Evolutionary conservation across 202 grass and related monocot species (phyloP), one percentile per base, ranked within the genome.

Genomic region (Setaria viridis): DNA sequence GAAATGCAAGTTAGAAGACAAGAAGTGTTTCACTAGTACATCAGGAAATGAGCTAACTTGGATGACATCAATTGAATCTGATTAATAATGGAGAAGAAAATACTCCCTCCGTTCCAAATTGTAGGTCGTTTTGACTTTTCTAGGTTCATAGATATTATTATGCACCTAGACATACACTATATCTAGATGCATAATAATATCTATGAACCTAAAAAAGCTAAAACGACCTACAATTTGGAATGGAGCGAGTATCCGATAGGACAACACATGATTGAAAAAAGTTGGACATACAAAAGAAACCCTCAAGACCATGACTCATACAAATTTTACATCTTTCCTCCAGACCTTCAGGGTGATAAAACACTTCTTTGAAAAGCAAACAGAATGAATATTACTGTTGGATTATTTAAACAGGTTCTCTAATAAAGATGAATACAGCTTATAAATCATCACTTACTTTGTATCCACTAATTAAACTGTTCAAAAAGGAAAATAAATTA

Each of bases 31-130:
- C 59, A 54, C 7, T 76, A 32, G 60, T 29, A 42, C n/a, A 67
- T 76, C 33, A 54, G 34, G 57, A 74, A 50, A 67, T 33, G 47
- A 76, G 20, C 3, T 69, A 78, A 67, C 67, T 70, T n/a, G 12
- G 32, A 20, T 37, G 7, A 35, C 4, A 48, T 62, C 7, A 54
- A 17, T 25, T 76, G 51, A 80, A 59, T 21, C 42, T 58, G 49
- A 29, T 80, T 69, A 53, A 34, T 60, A 57, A 72, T 30, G 79
- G 30, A 74, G 32, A 51, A 67, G 29, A 49, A 88, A 51, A 42
- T 66, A 25, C 25, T 25, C 25, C 25, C 25, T 25, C 25, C 25
- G 25, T 25, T 25, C 25, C 25, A 25, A 25, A 25, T 25, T 25
- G 25, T 25, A 25, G 25, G 25, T 25, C 25, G 25, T 25, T 25